Base-by-base conservation (phyloP, 176 grass and related monocot genomes). In the Chrysopogon serrulatus region DNA sequence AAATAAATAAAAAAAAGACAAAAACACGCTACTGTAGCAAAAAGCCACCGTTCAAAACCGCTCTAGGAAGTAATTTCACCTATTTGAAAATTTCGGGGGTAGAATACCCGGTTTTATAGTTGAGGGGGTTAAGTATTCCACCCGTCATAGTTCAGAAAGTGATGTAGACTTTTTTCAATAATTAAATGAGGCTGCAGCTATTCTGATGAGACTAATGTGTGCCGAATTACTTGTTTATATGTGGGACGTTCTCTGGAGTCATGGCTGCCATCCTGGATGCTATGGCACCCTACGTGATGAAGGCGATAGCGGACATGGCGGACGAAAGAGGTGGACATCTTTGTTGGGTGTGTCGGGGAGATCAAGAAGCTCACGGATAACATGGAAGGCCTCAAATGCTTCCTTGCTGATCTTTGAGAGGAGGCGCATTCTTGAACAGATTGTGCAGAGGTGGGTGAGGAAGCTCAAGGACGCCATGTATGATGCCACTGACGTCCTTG, bases 401-500 rank as follows among this genome's bases (percentile, higher is more conserved):
- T 70, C 43, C 76, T 89, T 4, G 23, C 11, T 2, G 35, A 89
- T 4, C 77, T n/a, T n/a, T 1, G 82, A 89, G 26, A 37, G 41
- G 82, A 75, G 40, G 47, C 53, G 45, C 37, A 23, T 49, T 21
- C 5, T 19, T 1, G 71, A 73, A n/a, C 0, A 0, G 2, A 23
- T 4, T 9, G 79, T 82, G 26, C 28, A 65, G 1, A 6, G 1
- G 6, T 90, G 78, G 49, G 2, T 63, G 8, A 31, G 35, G 14
- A 63, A 82, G 26, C 72, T 86, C 18, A 90, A 72, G 19, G 71
- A 67, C 11, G 64, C 71, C 39, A 67, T 90, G 79, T 90, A 90
- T 30, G 88, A 90, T 5, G 66, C 84, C 18, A 84, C 86, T 30
- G 84, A 90, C 31, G 66, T 90, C 34, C 18, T 90, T 6, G 84